Conservation (phyloP, 2,329 filamentous ascomycete genomes). For the Gyromitra esculenta region DNA sequence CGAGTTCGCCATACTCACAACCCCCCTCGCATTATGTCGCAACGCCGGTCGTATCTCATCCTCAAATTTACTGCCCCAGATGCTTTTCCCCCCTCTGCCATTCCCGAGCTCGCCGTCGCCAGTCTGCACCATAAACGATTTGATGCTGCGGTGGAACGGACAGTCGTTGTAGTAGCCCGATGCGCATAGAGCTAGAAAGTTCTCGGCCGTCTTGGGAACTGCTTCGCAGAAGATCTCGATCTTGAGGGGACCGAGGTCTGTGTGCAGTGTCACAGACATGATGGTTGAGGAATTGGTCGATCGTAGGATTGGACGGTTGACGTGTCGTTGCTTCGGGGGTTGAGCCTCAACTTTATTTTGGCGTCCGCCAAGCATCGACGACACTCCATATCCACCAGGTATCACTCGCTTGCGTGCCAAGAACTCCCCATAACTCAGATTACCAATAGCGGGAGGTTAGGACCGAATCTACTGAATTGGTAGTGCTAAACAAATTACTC, state of each 20-base stretch:
- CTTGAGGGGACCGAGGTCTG: slow-evolving; percentile 88
- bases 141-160: slow-evolving; percentile 82
- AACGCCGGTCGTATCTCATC: slow-evolving; percentile 81
- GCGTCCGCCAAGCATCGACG: slow-evolving; percentile 17
- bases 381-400: slow-evolving; percentile 17
- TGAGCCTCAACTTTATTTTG: slow-evolving; percentile 47
- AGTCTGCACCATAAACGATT: slow-evolving; percentile 81
- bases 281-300: background rate
- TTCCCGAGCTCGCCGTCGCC: slow-evolving; percentile 69
- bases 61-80: slow-evolving; percentile 78
- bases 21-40: slow-evolving; percentile 73
- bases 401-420: slow-evolving; percentile 26
- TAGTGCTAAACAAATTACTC: too few species aligned
- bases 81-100: slow-evolving; percentile 74
- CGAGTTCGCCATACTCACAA: slow-evolving; percentile 82
- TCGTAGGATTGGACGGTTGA: slow-evolving; percentile 24
- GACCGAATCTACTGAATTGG: background rate
- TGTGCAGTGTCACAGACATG: slow-evolving; percentile 70
- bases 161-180: slow-evolving; percentile 79
- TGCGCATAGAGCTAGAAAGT: slow-evolving; percentile 87
- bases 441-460: background rate
- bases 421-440: background rate
- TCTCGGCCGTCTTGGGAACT: slow-evolving; percentile 92
- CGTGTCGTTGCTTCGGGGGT: slow-evolving; percentile 29
- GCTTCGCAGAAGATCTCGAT: slow-evolving; percentile 96